phyloP scores from a whole-genome alignment of 805 yeast genomes.

The Nakazawaea wyomingensis region DNA sequence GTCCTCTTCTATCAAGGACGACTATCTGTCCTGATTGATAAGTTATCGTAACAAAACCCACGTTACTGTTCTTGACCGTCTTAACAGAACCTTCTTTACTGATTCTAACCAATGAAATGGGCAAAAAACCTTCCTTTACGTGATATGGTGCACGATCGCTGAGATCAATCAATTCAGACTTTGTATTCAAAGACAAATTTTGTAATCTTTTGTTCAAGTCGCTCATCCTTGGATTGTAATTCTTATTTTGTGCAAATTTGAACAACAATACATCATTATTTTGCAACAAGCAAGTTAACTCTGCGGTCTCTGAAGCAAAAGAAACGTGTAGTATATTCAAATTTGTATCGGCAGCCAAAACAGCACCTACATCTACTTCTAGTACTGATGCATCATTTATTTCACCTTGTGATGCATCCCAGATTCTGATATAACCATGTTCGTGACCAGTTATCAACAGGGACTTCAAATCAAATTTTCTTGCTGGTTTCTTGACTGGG shows the following conservation, averaged over 20 bases:
- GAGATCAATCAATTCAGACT: constrained; percentile 38
- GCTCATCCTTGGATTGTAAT: constrained; percentile 32
- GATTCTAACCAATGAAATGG: constrained; percentile 42
- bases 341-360: constrained; percentile 35
- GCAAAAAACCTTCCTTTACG: constrained; percentile 57
- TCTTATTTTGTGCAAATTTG: constrained; percentile 56
- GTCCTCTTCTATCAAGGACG: constrained; percentile 74
- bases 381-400: constrained; percentile 52
- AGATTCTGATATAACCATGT: constrained; percentile 75
- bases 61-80: constrained; percentile 59
- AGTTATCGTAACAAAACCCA: constrained; percentile 82
- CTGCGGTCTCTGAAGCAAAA: constrained; percentile 73
- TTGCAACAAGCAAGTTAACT: constrained; percentile 61
- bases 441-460: constrained; percentile 80
- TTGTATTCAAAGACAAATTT: constrained; percentile 21
- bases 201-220: constrained; percentile 26
- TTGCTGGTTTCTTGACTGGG: constrained; percentile 44
- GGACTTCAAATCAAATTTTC: constrained; percentile 46
- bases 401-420: constrained; percentile 81
- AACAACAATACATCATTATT: constrained; percentile 74
- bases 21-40: constrained; percentile 70
- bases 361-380: constrained; percentile 50
- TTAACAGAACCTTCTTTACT: constrained; percentile 44
- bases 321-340: constrained; percentile 54
- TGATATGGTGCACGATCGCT: constrained; percentile 46